These are phyloP conservation scores for Zygosaccharomyces rouxii DNA, from an alignment of 805 yeast species.

Conservation along the genomic window DNA sequence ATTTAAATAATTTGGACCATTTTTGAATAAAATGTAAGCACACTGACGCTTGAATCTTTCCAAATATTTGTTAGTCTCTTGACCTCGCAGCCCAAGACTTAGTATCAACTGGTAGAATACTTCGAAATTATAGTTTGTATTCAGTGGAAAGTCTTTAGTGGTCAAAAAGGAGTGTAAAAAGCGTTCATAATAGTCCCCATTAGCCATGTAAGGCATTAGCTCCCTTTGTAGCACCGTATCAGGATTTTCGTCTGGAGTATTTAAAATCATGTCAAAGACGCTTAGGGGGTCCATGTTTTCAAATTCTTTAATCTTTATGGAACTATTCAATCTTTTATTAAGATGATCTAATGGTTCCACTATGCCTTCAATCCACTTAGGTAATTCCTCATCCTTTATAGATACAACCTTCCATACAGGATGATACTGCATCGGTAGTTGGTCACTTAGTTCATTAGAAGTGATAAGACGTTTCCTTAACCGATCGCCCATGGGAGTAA, in stretches of 20 bases:
- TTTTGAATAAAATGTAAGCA: constrained; percentile 22
- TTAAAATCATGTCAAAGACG: constrained; percentile 16
- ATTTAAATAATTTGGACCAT: constrained; percentile 12
- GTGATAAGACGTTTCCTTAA: constrained; percentile 25
- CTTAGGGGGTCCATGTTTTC: constrained; percentile 16
- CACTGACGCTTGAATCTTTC: constrained; percentile 4
- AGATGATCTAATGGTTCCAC: constrained; percentile 31
- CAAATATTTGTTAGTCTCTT: not conserved
- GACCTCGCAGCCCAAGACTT: not conserved
- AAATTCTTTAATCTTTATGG: constrained; percentile 23
- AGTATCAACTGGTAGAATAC: constrained; percentile 14
- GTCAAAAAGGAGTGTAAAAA: constrained; percentile 20
- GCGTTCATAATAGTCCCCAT: constrained; percentile 7
- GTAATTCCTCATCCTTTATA: constrained; percentile 9
- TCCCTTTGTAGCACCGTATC: constrained; percentile 15
- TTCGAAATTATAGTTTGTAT: constrained; percentile 14
- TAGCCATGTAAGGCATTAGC: constrained; percentile 24
- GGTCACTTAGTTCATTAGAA: constrained; percentile 21
- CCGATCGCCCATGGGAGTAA: constrained; percentile 13
- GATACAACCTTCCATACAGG: constrained; percentile 22
- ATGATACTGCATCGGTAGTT: constrained; percentile 19
- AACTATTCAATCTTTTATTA: constrained; percentile 12
- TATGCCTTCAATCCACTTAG: constrained; percentile 29
- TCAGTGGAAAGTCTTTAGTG: constrained; percentile 17
- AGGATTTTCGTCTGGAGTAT: constrained; percentile 2